phyloP scores from a whole-genome alignment of 2,329 filamentous ascomycete species.

The Paecilomyces dactylethromorphus region DNA sequence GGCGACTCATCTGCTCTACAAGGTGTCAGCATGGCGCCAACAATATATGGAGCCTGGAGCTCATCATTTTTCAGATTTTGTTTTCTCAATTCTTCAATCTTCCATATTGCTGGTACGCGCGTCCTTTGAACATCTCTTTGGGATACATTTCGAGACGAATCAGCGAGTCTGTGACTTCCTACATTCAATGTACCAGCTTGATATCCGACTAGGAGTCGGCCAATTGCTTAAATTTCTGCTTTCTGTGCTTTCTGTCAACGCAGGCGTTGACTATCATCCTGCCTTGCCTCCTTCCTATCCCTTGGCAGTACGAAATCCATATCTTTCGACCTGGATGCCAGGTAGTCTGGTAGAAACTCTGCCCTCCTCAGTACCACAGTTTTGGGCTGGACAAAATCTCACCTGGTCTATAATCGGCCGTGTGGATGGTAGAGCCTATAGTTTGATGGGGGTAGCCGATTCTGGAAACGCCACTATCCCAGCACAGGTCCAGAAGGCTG shows the following conservation, averaged over 20 bases:
- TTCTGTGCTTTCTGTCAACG: not conserved
- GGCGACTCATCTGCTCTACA: not conserved
- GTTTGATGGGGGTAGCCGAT: conserved; percentile 33
- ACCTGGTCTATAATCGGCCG: conserved; percentile 38
- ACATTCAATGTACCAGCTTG: not conserved
- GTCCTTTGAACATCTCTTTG: not conserved
- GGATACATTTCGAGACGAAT: not conserved
- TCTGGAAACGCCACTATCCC: conserved; percentile 19
- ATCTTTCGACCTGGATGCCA: conserved; percentile 40
- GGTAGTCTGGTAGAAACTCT: conserved; percentile 29
- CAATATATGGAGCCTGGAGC: not conserved
- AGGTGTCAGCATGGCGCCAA: not conserved
- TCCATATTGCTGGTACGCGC: not conserved
- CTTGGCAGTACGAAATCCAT: conserved; percentile 38
- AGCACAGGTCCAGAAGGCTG: conserved; percentile 26
- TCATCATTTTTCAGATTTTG: not conserved
- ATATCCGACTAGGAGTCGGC: not conserved
- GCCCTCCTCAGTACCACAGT: conserved; percentile 33
- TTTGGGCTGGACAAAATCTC: conserved; percentile 37
- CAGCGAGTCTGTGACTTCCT: not conserved
- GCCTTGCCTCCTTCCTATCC: conserved; percentile 38
- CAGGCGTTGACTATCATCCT: conserved; percentile 12
- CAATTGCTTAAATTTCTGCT: conserved; percentile 1
- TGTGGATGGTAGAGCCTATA: conserved; percentile 35
- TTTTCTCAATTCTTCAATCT: not conserved